phyloP scores from a whole-genome alignment of 305 asterid species.

The Solanum hybrid region DNA sequence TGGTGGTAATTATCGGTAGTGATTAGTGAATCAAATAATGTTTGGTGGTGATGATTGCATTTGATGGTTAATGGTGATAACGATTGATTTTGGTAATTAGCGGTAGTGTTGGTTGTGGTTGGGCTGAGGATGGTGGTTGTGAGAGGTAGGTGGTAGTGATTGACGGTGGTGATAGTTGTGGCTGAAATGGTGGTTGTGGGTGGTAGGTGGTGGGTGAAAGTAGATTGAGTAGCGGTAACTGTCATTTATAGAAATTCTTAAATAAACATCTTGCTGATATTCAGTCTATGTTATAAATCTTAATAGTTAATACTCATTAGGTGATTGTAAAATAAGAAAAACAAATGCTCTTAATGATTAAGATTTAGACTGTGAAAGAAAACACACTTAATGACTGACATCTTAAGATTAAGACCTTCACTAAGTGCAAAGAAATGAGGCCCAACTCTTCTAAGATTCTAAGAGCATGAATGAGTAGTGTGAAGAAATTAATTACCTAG shows the following conservation, averaged over 20 bases:
- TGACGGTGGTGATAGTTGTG: background rate
- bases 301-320: background rate
- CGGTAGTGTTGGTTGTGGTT: background rate
- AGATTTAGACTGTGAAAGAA: background rate
- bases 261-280: background rate
- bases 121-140: background rate
- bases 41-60: background rate
- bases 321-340: background rate
- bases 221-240: background rate
- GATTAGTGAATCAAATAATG: background rate
- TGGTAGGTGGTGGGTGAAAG: background rate
- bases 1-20: background rate
- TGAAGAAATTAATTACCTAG: conserved; percentile 5
- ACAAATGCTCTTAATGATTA: background rate
- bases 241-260: background rate
- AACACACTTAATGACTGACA: background rate
- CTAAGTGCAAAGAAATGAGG: background rate
- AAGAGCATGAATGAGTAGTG: background rate
- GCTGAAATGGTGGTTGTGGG: background rate
- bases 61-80: background rate
- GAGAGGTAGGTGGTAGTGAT: background rate
- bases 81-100: background rate
- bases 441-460: background rate
- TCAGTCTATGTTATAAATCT: background rate
- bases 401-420: background rate